These are phyloP conservation scores for Sutorius eximius DNA, from an alignment of 1,284 basidiomycete genomes.

Conservation along the genomic window DNA sequence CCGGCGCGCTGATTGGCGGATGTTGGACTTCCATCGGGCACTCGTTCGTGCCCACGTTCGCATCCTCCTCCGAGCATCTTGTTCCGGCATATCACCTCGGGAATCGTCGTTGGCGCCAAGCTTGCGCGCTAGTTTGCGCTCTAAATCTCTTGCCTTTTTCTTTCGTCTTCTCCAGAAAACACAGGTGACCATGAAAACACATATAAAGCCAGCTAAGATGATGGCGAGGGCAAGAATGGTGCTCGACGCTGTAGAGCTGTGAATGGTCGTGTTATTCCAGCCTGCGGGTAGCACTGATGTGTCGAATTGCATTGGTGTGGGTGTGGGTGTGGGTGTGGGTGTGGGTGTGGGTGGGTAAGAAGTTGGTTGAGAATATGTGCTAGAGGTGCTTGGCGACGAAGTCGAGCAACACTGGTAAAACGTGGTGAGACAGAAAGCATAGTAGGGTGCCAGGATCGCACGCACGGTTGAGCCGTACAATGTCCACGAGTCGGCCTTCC, in stretches of 20 bases:
- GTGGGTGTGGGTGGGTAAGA: constrained; percentile 15
- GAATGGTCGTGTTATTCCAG: constrained; percentile 42
- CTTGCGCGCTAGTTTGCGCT: constrained; percentile 21
- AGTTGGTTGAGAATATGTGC: constrained; percentile 20
- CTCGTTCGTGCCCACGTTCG: constrained; percentile 61
- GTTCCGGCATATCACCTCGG: constrained; percentile 39
- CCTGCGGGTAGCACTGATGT: constrained; percentile 52
- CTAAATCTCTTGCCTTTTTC: constrained; percentile 33
- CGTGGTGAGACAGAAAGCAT: constrained; percentile 4
- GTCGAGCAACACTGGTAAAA: constrained; percentile 27
- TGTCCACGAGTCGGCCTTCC: constrained; percentile 54
- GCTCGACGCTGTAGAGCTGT: constrained; percentile 37
- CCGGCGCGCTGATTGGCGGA: constrained; percentile 54
- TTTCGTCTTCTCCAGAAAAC: constrained; percentile 57
- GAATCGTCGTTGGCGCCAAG: constrained; percentile 23
- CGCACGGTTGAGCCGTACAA: constrained; percentile 64
- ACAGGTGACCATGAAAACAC: constrained; percentile 53
- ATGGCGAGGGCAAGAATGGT: constrained; percentile 62
- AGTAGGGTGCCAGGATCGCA: constrained; percentile 6
- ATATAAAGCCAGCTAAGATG: constrained; percentile 56
- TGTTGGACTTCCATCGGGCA: constrained; percentile 62
- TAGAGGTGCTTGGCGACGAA: constrained; percentile 32
- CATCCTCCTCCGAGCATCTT: constrained; percentile 49
- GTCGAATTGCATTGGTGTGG: constrained; percentile 27
- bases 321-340: constrained; percentile 17